These are phyloP conservation scores for Podaxis pistillaris DNA, from an alignment of 768 basidiomycete species.

Conservation along the genomic window DNA sequence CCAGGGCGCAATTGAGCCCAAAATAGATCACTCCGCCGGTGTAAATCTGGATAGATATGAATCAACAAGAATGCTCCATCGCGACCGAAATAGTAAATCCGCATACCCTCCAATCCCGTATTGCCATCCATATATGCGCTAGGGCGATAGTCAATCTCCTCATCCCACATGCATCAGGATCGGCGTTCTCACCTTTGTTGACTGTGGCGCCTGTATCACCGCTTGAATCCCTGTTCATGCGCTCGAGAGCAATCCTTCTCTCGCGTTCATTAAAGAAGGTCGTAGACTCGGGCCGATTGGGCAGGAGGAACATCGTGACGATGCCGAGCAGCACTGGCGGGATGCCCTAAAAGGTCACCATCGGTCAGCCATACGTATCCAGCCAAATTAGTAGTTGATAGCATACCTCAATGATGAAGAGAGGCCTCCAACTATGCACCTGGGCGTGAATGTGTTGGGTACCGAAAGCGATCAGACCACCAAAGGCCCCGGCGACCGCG, in stretches of 20 bases:
- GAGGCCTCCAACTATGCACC: constrained; percentile 54
- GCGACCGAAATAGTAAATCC: neutral
- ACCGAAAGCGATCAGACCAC: constrained; percentile 81
- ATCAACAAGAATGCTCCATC: constrained; percentile 3
- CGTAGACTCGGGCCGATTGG: constrained; percentile 72
- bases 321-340: constrained; percentile 67
- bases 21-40: constrained; percentile 74
- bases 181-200: constrained; percentile 47
- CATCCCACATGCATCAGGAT: neutral
- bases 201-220: constrained; percentile 65
- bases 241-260: constrained; percentile 59
- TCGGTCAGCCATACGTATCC: neutral
- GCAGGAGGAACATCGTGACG: constrained; percentile 52
- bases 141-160: constrained; percentile 2
- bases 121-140: constrained; percentile 64
- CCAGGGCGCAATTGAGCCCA: constrained; percentile 71
- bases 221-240: constrained; percentile 64
- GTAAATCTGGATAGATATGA: constrained; percentile 45
- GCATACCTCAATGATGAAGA: constrained; percentile 72
- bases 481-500: constrained; percentile 81
- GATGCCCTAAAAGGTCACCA: constrained; percentile 44
- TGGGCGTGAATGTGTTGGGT: constrained; percentile 57
- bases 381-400: neutral
- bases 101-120: constrained; percentile 70
- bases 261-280: constrained; percentile 51